A percentile compares a stretch with the other conserved stretches of the same genome.
These are phyloP conservation scores for Fusarium keratoplasticum DNA, from an alignment of 2,329 filamentous ascomycete species.

Conservation along the genomic window DNA sequence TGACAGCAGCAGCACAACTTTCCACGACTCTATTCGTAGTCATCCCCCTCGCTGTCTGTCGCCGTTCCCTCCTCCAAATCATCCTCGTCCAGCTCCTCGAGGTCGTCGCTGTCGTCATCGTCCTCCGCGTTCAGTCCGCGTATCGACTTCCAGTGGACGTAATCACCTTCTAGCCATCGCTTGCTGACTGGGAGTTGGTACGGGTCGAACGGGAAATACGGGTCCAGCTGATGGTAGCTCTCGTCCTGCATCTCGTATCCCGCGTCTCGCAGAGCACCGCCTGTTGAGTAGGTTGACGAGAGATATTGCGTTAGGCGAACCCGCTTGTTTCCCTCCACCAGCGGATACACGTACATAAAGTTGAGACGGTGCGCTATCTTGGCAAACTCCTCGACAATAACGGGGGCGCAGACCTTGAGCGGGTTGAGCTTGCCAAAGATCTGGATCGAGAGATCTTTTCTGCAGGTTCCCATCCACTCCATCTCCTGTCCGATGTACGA, in stretches of 20 bases:
- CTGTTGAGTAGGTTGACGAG: slow-evolving; percentile 65
- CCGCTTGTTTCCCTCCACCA: slow-evolving; percentile 93
- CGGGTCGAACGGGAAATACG: slow-evolving; percentile 97
- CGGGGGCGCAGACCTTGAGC: slow-evolving; percentile 91
- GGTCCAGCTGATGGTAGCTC: slow-evolving; percentile 85
- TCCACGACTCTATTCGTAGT: slow-evolving; percentile 48
- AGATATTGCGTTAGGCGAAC: slow-evolving; percentile 81
- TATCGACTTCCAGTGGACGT: slow-evolving; percentile 82
- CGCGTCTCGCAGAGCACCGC: slow-evolving; percentile 65
- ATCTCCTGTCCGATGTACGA: slow-evolving; percentile 78
- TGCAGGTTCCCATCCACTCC: slow-evolving; percentile 80
- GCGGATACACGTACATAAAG: slow-evolving; percentile 89
- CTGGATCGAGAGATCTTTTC: slow-evolving; percentile 78
- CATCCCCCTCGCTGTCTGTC: slow-evolving; percentile 60
- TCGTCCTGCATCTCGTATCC: slow-evolving; percentile 70
- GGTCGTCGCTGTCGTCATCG: slow-evolving; percentile 65
- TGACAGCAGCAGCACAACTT: slow-evolving; percentile 5
- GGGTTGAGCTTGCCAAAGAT: slow-evolving; percentile 93
- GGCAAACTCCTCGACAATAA: slow-evolving; percentile 92
- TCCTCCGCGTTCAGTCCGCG: slow-evolving; percentile 73
- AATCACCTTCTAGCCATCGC: slow-evolving; percentile 87
- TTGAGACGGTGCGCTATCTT: slow-evolving; percentile 86
- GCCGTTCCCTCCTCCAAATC: slow-evolving; percentile 63
- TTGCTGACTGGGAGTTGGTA: slow-evolving; percentile 91
- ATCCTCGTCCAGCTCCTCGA: slow-evolving; percentile 60